Conservation (phyloP, 2,329 filamentous ascomycete species). For the Xylariaceae sp. region DNA sequence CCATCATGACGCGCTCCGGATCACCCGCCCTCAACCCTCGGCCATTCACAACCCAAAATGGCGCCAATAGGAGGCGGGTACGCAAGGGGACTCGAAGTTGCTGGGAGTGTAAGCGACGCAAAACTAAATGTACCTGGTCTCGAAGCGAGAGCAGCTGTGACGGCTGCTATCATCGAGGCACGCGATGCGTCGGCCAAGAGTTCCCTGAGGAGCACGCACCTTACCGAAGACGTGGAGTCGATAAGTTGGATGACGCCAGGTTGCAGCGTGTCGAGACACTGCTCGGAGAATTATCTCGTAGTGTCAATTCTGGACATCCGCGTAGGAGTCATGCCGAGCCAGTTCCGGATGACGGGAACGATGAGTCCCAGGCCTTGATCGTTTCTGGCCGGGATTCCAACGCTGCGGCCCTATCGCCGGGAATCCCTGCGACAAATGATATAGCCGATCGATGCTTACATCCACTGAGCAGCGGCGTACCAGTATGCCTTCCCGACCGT, state of each 20-base stretch:
- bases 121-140: conserved; percentile 18
- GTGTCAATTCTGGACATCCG: neutral
- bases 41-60: neutral
- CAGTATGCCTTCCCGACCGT: neutral
- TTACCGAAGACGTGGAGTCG: neutral
- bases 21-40: conserved; percentile 3
- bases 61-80: conserved; percentile 10
- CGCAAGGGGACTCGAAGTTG: conserved; percentile 20
- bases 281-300: conserved; percentile 7
- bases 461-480: neutral
- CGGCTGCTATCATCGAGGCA: conserved; percentile 12
- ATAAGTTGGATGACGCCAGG: conserved; percentile 5
- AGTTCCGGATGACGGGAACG: neutral
- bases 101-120: conserved; percentile 22
- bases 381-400: neutral
- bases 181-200: conserved; percentile 15
- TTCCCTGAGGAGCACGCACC: conserved; percentile 5
- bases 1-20: conserved; percentile 7
- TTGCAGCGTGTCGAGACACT: conserved; percentile 14
- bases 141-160: conserved; percentile 10
- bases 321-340: neutral
- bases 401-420: neutral
- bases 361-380: neutral
- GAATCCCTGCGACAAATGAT: neutral
- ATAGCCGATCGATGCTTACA: neutral